A percentile compares a stretch with the other conserved stretches of the same genome.
phyloP scores from a whole-genome alignment of 768 basidiomycete genomes.

The Kwoniella mangroviensis region DNA sequence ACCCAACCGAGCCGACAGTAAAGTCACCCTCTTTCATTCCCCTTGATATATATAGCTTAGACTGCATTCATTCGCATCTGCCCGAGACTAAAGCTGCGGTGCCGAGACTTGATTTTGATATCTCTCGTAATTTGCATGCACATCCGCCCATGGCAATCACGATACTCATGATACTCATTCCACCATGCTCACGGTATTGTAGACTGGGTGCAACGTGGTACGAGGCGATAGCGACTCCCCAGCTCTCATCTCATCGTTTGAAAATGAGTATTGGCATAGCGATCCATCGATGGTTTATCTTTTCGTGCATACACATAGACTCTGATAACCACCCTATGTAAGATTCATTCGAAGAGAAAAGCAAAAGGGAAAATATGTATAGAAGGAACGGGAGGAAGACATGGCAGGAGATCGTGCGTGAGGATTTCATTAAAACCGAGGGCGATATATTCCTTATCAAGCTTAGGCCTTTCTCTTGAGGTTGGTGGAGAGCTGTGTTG shows the following conservation, averaged over 20 bases:
- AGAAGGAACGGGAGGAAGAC: neutral
- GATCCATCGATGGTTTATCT: neutral
- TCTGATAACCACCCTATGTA: neutral
- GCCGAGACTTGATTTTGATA: neutral
- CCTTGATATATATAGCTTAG: neutral
- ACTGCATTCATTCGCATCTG: neutral
- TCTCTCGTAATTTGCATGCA: neutral
- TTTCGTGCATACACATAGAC: slow-evolving; percentile 11
- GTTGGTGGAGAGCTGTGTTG: slow-evolving; percentile 55
- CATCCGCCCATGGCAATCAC: too few relatives aligned
- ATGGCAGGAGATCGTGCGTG: neutral
- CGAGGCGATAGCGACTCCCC: too few relatives aligned
- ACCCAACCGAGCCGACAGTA: too few relatives aligned
- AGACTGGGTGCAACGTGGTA: too few relatives aligned
- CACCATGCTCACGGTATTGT: too few relatives aligned
- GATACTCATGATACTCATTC: too few relatives aligned
- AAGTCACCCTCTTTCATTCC: too few relatives aligned
- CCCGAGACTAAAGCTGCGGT: neutral
- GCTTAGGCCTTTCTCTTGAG: slow-evolving; percentile 49
- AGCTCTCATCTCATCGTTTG: too few relatives aligned
- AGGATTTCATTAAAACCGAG: neutral
- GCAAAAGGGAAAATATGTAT: neutral
- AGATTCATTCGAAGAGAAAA: slow-evolving; percentile 10
- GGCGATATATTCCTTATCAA: neutral
- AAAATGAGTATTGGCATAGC: too few relatives aligned